Evolutionary conservation across 306 rosid species (phyloP).

Genomic region (Quercus suber): DNA sequence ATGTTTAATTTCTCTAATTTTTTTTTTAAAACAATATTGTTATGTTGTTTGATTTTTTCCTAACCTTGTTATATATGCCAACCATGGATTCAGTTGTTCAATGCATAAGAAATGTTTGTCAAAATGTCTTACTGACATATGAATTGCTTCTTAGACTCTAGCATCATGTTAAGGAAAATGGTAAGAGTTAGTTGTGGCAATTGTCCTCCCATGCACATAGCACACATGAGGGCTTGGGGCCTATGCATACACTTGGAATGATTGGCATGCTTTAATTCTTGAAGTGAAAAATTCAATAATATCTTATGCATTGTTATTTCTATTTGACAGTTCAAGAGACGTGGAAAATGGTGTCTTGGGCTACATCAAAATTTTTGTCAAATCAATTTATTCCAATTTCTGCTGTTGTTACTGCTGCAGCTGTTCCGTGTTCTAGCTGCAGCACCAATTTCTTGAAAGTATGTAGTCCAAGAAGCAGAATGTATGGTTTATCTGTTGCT

Average conservation of each 20-base stretch:
- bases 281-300: background rate
- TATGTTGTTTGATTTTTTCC: background rate
- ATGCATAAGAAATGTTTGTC: background rate
- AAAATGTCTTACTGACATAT: background rate
- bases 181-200: background rate
- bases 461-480: constrained; percentile 19
- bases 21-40: too few relatives aligned
- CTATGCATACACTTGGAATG: background rate
- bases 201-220: background rate
- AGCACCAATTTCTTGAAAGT: constrained; percentile 18
- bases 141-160: background rate
- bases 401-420: constrained; percentile 12
- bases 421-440: constrained; percentile 26
- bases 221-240: background rate
- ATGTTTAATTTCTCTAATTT: too few relatives aligned
- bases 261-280: background rate
- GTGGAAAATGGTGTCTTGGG: constrained; percentile 39
- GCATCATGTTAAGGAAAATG: background rate
- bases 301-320: background rate
- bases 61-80: background rate
- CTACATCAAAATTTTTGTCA: constrained; percentile 25
- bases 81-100: background rate
- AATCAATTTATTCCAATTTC: constrained; percentile 27
- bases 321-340: constrained; percentile 16
- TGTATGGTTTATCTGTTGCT: constrained; percentile 19